A percentile compares a stretch with the other conserved stretches of the same genome.
Evolutionary conservation across 202 grass and related monocot species (phyloP).

Genomic region (Schoenoplectus tabernaemontani): DNA sequence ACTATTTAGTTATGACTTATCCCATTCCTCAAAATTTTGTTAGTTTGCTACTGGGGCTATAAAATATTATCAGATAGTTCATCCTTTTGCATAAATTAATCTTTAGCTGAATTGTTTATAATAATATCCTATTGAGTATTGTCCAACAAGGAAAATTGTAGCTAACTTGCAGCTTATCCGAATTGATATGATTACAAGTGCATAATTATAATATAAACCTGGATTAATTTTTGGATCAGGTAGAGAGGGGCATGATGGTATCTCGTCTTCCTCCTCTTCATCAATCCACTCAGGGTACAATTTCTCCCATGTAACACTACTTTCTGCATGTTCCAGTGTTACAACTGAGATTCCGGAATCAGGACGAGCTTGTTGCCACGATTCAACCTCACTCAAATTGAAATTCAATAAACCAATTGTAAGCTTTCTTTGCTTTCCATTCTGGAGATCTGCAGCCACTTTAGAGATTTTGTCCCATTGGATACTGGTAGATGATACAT

Average conservation of each 20-base stretch:
- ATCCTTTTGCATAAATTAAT: background rate
- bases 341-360: constrained; percentile 22
- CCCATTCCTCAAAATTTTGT: background rate
- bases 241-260: constrained; percentile 51
- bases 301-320: constrained; percentile 48
- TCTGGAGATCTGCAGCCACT: background rate
- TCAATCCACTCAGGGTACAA: constrained; percentile 77
- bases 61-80: background rate
- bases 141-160: background rate
- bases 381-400: constrained; percentile 35
- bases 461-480: constrained; percentile 32
- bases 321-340: constrained; percentile 33
- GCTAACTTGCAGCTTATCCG: background rate
- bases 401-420: constrained; percentile 67
- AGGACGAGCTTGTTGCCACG: constrained; percentile 34
- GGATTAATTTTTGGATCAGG: constrained; percentile 29
- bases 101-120: background rate
- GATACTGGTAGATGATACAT: constrained; percentile 30
- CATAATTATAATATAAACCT: background rate
- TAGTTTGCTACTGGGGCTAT: background rate
- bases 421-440: background rate
- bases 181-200: background rate
- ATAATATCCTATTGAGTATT: background rate
- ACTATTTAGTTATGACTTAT: background rate
- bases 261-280: constrained; percentile 34